Conservation (phyloP, 805 yeast species). For the Teunomyces gatunensis region DNA sequence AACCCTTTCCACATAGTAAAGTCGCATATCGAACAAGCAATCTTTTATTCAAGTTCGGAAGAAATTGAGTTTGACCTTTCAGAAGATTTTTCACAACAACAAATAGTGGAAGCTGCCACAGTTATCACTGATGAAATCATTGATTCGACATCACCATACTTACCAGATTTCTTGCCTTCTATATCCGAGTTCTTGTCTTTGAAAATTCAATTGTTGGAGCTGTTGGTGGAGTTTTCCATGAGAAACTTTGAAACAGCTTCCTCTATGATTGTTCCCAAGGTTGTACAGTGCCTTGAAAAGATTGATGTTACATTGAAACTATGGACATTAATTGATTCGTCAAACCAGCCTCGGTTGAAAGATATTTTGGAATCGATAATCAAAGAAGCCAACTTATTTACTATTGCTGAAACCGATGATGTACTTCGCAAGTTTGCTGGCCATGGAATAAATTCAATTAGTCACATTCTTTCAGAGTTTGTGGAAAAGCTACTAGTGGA, state of each 20-base stretch:
- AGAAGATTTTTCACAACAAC: conserved; percentile 21
- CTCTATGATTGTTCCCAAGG: conserved; percentile 34
- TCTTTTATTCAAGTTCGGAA: conserved; percentile 55
- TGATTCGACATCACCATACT: conserved; percentile 51
- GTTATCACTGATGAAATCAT: conserved; percentile 56
- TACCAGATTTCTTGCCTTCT: conserved; percentile 53
- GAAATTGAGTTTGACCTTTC: conserved; percentile 50
- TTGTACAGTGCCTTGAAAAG: conserved; percentile 33
- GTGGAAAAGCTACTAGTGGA: conserved; percentile 17
- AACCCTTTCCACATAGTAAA: conserved; percentile 44
- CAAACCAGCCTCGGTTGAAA: conserved; percentile 8
- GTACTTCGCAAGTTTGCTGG: conserved; percentile 26
- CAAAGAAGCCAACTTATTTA: conserved; percentile 6
- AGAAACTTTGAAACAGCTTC: conserved; percentile 44
- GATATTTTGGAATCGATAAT: conserved; percentile 10
- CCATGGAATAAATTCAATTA: conserved; percentile 20
- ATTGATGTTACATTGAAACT: conserved; percentile 45
- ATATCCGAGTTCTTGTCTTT: conserved; percentile 49
- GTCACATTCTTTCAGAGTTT: conserved; percentile 27
- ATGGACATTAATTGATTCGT: conserved; percentile 25
- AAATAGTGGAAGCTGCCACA: conserved; percentile 37
- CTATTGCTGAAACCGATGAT: conserved; percentile 3
- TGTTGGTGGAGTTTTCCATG: conserved; percentile 45
- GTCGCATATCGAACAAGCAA: conserved; percentile 81
- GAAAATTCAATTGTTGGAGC: conserved; percentile 45